Conservation (phyloP, 2,329 filamentous ascomycete genomes). For the Aspergillus sp. region DNA sequence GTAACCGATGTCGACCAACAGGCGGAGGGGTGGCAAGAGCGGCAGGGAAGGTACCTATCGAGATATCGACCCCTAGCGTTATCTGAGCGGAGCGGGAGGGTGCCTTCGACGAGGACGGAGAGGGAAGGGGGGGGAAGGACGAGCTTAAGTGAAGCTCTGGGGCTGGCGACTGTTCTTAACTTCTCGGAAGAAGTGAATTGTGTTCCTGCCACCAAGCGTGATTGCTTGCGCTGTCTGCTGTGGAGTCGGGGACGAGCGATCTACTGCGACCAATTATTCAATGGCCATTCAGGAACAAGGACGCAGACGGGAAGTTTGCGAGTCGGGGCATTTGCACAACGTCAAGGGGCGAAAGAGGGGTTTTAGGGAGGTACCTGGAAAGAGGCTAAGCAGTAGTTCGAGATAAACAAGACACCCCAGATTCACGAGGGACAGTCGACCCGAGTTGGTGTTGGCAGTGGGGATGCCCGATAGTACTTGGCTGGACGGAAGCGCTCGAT, state of each 20-base stretch:
- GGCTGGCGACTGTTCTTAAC: conserved; percentile 10
- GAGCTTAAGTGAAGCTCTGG: conserved; percentile 10
- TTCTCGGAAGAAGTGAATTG: conserved; percentile 11
- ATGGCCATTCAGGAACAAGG: conserved; percentile 20
- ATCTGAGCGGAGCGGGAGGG: background rate
- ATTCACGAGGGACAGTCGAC: conserved; percentile 9
- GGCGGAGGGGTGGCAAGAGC: background rate
- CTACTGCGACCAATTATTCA: conserved; percentile 26
- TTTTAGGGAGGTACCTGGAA: conserved; percentile 12
- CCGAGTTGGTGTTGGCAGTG: background rate
- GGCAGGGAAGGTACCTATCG: conserved; percentile 1
- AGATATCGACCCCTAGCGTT: conserved; percentile 8
- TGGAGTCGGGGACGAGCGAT: conserved; percentile 25
- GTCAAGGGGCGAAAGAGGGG: conserved; percentile 15
- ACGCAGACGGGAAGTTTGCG: conserved; percentile 9
- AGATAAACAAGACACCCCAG: conserved; percentile 12
- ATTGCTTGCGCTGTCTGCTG: conserved; percentile 24
- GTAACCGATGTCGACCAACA: conserved; percentile 1
- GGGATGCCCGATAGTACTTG: conserved; percentile 3
- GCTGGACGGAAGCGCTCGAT: background rate
- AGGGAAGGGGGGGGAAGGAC: background rate
- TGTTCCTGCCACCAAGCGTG: conserved; percentile 12
- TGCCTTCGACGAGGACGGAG: background rate
- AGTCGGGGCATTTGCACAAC: conserved; percentile 15
- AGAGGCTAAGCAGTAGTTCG: conserved; percentile 2